These are phyloP conservation scores for Sphagnum fallax DNA, from an alignment of 228 moss, liverwort and hornwort species.

Conservation along the genomic window DNA sequence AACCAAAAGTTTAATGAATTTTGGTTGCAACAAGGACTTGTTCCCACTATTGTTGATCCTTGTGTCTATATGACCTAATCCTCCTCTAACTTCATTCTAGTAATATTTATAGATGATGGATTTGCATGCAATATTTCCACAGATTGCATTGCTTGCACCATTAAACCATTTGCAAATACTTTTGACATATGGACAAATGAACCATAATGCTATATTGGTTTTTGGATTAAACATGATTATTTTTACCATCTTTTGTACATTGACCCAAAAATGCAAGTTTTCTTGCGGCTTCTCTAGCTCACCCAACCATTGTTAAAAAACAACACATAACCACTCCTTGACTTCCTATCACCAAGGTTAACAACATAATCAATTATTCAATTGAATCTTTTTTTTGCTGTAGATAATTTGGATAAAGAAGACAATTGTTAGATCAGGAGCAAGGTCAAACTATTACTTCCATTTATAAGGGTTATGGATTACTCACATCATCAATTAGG, in stretches of 20 bases:
- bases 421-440: slow-evolving; percentile 29
- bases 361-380: not conserved
- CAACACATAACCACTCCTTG: not conserved
- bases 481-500: slow-evolving; percentile 69
- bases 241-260: not conserved
- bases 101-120: not conserved
- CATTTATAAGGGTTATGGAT: slow-evolving; percentile 62
- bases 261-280: not conserved
- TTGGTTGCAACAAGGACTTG: not conserved
- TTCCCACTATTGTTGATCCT: not conserved
- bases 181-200: not conserved
- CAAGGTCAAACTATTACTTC: slow-evolving; percentile 46
- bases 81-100: not conserved
- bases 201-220: not conserved
- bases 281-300: not conserved
- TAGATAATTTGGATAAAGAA: slow-evolving; percentile 26
- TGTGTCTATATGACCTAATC: not conserved
- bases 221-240: not conserved
- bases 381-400: not conserved
- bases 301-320: not conserved
- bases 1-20: not conserved
- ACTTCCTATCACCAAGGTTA: not conserved
- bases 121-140: not conserved
- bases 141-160: too few relatives aligned
- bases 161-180: not conserved